phyloP scores from a whole-genome alignment of 2,329 filamentous ascomycete species.

The Claviceps sorghi region DNA sequence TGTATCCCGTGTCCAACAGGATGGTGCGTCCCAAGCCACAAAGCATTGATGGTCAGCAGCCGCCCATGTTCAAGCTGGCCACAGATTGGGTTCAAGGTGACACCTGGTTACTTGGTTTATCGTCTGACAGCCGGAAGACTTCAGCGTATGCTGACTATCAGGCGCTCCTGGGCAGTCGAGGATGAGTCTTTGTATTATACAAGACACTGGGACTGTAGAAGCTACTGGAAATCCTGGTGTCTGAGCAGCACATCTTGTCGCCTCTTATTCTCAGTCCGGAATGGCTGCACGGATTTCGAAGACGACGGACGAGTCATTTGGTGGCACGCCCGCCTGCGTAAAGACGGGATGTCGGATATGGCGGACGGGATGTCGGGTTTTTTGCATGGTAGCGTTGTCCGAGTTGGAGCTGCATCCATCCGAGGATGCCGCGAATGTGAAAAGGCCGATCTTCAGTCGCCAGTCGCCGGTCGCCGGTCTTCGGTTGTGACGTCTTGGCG shows the following conservation, averaged over 20 bases:
- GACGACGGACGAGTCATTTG: background rate
- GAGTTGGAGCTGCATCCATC: background rate
- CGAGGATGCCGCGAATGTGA: slow-evolving; percentile 1
- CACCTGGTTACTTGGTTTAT: no score
- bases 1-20: background rate
- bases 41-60: background rate
- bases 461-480: background rate
- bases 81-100: background rate
- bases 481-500: background rate
- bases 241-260: background rate
- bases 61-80: background rate
- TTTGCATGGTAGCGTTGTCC: background rate
- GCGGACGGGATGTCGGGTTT: background rate
- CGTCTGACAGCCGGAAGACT: no score
- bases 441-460: background rate
- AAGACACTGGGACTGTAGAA: background rate
- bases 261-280: background rate
- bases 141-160: background rate
- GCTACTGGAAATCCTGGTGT: background rate
- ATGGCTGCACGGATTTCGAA: background rate
- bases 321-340: background rate
- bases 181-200: background rate
- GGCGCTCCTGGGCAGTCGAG: background rate
- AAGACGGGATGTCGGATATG: background rate
- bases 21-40: background rate